Base-by-base conservation (phyloP, 1,284 basidiomycete genomes). In the Ceratorhiza oryzae-sativae region DNA sequence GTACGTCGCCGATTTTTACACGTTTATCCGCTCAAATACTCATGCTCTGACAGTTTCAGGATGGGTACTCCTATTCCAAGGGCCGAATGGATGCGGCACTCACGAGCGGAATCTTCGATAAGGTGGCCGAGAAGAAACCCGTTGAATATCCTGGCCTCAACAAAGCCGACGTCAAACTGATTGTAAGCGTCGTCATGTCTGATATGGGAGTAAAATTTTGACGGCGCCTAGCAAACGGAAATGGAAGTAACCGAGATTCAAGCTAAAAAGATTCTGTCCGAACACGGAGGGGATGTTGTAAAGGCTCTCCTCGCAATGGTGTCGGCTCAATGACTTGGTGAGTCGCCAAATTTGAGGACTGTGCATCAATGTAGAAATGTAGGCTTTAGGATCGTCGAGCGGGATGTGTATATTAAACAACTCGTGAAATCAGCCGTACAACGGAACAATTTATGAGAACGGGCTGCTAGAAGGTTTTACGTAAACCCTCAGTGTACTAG, bases 401-500 rank as follows among this genome's bases (percentile, higher is more conserved):
- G 58, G 58, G 27, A 39, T 27, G 58, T 46, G 41, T 27, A 42
- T 30, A 45, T 8, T 45, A 45, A 45, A 45, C 53, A 45, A 30
- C n/a, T 15, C 23, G 25, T 59, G 30, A 13, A 27, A 51, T 32
- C 3, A 23, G 36, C 13, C 25, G 42, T 55, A 25, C 32, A 27
- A 42, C 36, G 20, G 13, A 68, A 41, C 23, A 46, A n/a, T 18
- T 23, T 60, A 56, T 20, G 9, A 27, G n/a, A 55, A 41, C 39
- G 20, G 27, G 32, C 51, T 42, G 39, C 53, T 46, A 1, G 70
- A 42, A 15, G 74, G 73, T 12, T 49, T 48, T 3, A 49, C 77
- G 78, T 90, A 95, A 2, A 96, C 85, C 49, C 82, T 84, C 73
- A 97, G 79, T 63, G 87, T 86, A 61, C 85, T 85, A 41, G 84